Base-by-base conservation (phyloP, 2,329 filamentous ascomycete genomes). In the Fusarium sterilihyphosum region DNA sequence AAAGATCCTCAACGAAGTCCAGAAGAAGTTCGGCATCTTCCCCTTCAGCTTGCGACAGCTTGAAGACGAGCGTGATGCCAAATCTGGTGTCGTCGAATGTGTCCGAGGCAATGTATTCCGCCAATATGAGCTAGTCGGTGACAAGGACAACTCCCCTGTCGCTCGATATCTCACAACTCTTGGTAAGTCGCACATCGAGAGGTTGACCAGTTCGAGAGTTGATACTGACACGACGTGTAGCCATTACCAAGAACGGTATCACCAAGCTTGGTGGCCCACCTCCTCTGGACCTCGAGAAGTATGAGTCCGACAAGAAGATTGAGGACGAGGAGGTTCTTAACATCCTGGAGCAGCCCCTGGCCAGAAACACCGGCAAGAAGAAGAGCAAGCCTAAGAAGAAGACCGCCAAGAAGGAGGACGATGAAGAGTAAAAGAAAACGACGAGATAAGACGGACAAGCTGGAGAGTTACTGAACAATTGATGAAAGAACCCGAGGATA, bases 261-360 rank as follows among this genome's bases (percentile, higher is more conserved):
- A 94, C 93, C 81, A 94, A 94, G 86, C 87, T 99, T 67, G 92
- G 94, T 79, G 92, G 90, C 33, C 92, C 96, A 40, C 91, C 93
- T 71, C 83, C 92, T 29, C 88, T 93, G 73, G 94, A 98, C 81
- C 83, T 96, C 71, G 90, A 88, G 82, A 95, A 95, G 87, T 91
- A 92, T 88, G 93, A 98, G 90, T 92, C 94, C 40, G 95, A 98
- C 84, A 98, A 98, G 91, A 98, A 98, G 90, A 98, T 99, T 81
- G 92, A 92, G 76, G 96, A 98, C 75, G 94, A 97, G 86, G 96
- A 98, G 86, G 89, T 99, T 76, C 91, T 98, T 78, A 94, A 96
- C 88, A 96, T 98, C 75, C 89, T 99, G 59, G 95, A 96, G 86
- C 93, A 94, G 84, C 96, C 96, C 38, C 85, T 98, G 78, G 88